phyloP scores from a whole-genome alignment of 495 filamentous ascomycete genomes.

The Sabuloglossum arenarium region DNA sequence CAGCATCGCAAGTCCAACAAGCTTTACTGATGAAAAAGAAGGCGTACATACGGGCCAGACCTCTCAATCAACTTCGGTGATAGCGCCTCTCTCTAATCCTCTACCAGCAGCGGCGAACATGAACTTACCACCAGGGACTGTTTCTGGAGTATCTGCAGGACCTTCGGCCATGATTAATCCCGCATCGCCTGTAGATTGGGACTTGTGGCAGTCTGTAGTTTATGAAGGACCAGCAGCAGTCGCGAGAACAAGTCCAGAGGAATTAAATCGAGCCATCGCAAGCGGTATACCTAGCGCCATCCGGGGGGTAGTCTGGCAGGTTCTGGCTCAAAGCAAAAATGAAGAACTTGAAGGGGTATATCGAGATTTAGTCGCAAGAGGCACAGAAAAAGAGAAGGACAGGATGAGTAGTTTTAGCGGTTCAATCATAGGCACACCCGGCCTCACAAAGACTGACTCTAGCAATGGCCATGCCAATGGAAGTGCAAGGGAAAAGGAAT shows the following conservation, averaged over 20 bases:
- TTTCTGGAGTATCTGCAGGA: slow-evolving; percentile 49
- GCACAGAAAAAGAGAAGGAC: slow-evolving; percentile 60
- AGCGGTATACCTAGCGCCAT: slow-evolving; percentile 88
- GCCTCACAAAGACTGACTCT: slow-evolving; percentile 11
- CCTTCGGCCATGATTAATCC: slow-evolving; percentile 43
- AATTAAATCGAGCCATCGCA: slow-evolving; percentile 76
- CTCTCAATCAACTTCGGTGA: slow-evolving; percentile 11
- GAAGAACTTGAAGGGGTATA: slow-evolving; percentile 80
- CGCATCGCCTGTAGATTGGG: slow-evolving; percentile 69
- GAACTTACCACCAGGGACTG: slow-evolving; percentile 61
- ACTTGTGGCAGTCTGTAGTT: slow-evolving; percentile 90
- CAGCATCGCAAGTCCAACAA: slow-evolving; percentile 32
- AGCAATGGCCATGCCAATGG: slow-evolving; percentile 21
- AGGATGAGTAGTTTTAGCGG: slow-evolving; percentile 26
- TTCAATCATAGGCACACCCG: slow-evolving; percentile 21
- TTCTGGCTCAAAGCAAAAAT: slow-evolving; percentile 81
- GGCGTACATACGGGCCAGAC: slow-evolving; percentile 17
- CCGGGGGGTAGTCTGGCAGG: slow-evolving; percentile 93
- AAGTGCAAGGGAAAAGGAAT: slow-evolving; percentile 36
- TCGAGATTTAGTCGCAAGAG: slow-evolving; percentile 55
- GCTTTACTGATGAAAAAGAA: slow-evolving; percentile 33
- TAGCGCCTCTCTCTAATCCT: slow-evolving; percentile 26
- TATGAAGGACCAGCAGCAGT: slow-evolving; percentile 80
- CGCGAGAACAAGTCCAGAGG: slow-evolving; percentile 62
- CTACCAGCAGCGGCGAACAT: slow-evolving; percentile 23